These are phyloP conservation scores for Parascedosporium putredinis DNA, from an alignment of 2,329 filamentous ascomycete species.

Conservation along the genomic window DNA sequence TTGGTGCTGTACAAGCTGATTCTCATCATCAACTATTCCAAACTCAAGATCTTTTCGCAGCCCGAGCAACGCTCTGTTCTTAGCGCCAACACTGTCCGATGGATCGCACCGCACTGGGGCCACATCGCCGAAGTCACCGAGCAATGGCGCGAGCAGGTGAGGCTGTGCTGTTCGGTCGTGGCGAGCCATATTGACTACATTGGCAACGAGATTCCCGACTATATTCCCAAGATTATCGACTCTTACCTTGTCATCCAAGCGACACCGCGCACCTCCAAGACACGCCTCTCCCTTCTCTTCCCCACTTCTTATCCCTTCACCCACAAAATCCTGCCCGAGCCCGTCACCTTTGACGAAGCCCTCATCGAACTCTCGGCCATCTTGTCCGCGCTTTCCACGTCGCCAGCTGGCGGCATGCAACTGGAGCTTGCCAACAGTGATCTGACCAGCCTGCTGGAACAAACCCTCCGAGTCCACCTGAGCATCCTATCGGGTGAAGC, in stretches of 20 bases:
- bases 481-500: slow-evolving; percentile 84
- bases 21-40: slow-evolving; percentile 83
- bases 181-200: slow-evolving; percentile 74
- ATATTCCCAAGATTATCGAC: slow-evolving; percentile 82
- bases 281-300: slow-evolving; percentile 76
- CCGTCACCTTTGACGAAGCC: slow-evolving; percentile 65
- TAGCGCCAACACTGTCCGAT: slow-evolving; percentile 72
- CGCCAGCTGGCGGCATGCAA: slow-evolving; percentile 58
- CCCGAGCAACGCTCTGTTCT: slow-evolving; percentile 65
- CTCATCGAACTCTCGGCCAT: slow-evolving; percentile 83
- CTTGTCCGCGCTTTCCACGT: slow-evolving; percentile 69
- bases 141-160: slow-evolving; percentile 87
- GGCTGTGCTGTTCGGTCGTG: slow-evolving; percentile 85
- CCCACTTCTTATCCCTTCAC: slow-evolving; percentile 86
- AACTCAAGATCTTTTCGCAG: slow-evolving; percentile 70
- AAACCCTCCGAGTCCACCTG: slow-evolving; percentile 73
- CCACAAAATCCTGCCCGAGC: slow-evolving; percentile 53
- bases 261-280: slow-evolving; percentile 40
- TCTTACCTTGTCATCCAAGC: slow-evolving; percentile 73
- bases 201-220: slow-evolving; percentile 72
- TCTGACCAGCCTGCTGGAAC: slow-evolving; percentile 62
- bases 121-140: slow-evolving; percentile 61
- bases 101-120: slow-evolving; percentile 93
- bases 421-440: slow-evolving; percentile 67
- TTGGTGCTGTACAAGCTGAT: slow-evolving; percentile 86